Evolutionary conservation across 208 protist genomes (phyloP).

Genomic region (Naegleria lovaniensis): DNA sequence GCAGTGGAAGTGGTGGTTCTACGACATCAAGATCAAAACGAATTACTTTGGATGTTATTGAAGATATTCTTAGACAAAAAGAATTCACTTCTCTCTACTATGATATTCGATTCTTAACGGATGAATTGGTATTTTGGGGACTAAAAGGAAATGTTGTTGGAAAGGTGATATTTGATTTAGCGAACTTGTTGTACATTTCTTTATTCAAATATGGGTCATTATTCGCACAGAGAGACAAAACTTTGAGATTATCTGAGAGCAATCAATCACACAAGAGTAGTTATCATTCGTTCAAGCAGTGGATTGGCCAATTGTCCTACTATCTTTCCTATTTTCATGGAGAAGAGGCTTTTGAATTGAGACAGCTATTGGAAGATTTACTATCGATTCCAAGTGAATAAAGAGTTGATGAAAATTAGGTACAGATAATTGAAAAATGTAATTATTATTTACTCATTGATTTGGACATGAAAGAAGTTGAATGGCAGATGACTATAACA

Average conservation of each 20-base stretch:
- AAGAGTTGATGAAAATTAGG: no score
- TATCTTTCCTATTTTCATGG: constrained; percentile 19
- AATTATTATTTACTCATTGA: no score
- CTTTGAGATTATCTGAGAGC: background rate
- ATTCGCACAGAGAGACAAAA: no score
- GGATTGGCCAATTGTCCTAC: background rate
- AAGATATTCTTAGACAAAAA: background rate
- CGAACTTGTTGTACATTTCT: background rate
- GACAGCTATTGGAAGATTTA: background rate
- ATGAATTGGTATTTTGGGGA: constrained; percentile 18
- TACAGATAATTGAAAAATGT: no score
- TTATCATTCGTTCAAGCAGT: background rate
- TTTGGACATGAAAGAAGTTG: no score
- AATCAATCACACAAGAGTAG: background rate
- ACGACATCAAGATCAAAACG: background rate
- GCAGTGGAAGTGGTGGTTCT: no score
- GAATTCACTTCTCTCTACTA: background rate
- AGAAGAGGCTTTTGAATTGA: background rate
- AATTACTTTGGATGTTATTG: background rate
- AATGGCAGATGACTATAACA: no score
- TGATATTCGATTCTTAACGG: constrained; percentile 2
- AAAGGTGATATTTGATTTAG: constrained; percentile 8
- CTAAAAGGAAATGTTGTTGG: background rate
- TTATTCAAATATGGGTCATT: background rate
- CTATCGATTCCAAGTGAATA: no score